Conservation (phyloP, 140 eudicot genomes). For the Stevia rebaudiana region DNA sequence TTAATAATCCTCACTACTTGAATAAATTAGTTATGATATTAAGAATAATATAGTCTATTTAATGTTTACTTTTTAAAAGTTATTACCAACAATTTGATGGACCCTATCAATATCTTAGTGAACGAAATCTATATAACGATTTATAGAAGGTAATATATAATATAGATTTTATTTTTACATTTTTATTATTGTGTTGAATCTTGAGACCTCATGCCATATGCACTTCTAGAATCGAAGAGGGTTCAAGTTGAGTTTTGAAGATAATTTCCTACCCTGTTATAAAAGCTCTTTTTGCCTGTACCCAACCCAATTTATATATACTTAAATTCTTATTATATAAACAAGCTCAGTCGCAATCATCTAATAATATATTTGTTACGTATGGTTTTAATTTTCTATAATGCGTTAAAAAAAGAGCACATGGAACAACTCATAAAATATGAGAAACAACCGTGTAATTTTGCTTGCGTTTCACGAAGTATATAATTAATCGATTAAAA, state of each 20-base stretch:
- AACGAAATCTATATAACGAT: no score
- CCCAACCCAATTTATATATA: no score
- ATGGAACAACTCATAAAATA: constrained; percentile 26
- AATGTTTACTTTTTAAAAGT: no score
- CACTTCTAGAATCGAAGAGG: constrained; percentile 12
- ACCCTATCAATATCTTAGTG: no score
- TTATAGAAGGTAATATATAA: no score
- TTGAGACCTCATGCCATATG: constrained; percentile 4
- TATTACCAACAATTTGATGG: no score
- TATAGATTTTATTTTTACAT: no score
- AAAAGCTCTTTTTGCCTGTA: no score
- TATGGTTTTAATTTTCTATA: background rate
- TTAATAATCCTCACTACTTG: constrained; percentile 3
- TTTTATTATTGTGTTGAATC: constrained; percentile 17
- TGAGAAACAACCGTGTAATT: constrained; percentile 15
- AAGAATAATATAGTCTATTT: no score
- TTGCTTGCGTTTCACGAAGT: constrained; percentile 26
- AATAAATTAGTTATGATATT: background rate
- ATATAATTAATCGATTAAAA: background rate
- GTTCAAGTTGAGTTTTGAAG: background rate
- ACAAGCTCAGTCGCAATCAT: background rate
- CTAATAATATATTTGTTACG: background rate
- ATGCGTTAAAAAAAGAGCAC: constrained; percentile 4
- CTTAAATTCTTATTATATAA: background rate
- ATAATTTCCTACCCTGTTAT: no score